Base-by-base conservation (phyloP, 2,329 filamentous ascomycete species). In the Beauveria brongniartii region DNA sequence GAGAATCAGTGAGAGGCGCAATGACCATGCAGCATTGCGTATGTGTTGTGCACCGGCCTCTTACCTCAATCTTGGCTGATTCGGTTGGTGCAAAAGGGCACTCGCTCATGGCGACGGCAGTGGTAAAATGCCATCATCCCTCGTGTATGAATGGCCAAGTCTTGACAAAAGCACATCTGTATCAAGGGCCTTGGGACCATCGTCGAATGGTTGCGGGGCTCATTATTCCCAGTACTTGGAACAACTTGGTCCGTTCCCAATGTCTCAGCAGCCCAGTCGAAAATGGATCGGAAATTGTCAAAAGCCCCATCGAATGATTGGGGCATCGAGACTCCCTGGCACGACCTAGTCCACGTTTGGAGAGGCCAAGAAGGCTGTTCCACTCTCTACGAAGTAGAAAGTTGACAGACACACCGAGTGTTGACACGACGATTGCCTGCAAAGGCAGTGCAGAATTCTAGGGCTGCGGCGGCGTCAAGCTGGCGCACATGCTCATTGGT, bases 201-300 rank as follows among this genome's bases (percentile, higher is more conserved):
- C 24, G 52, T 51, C 7, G 24, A 57, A 20, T 48, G 20, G 16
- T 12, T 10, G 30, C 20, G 55, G 30, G 44, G 55, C 14, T 43
- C 43, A 43, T 30, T 9, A 12, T 22, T 56, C 14, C 40, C 6
- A n/a, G 18, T 30, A 50, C 10, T 22, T 54, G 12, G 34, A 37
- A 26, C 34, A 16, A 41, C 51, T 20, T 18, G 26, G 55, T 24
- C 44, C 50, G 55, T 48, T 48, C 43, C 64, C 70, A 72, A 69
- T 68, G 70, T 71, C 48, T 52, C 34, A 37, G 60, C 68, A 62
- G 68, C 70, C 65, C 10, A 66, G 66, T 70, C 71, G 69, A 71
- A 70, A 69, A 72, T 67, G 64, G 68, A 70, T 68, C 71, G 71
- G 69, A 71, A 71, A 44, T 54, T 34, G 50, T 47, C 50, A 14